phyloP scores from a whole-genome alignment of 2,329 filamentous ascomycete genomes.

The Pseudogymnoascus sp. region DNA sequence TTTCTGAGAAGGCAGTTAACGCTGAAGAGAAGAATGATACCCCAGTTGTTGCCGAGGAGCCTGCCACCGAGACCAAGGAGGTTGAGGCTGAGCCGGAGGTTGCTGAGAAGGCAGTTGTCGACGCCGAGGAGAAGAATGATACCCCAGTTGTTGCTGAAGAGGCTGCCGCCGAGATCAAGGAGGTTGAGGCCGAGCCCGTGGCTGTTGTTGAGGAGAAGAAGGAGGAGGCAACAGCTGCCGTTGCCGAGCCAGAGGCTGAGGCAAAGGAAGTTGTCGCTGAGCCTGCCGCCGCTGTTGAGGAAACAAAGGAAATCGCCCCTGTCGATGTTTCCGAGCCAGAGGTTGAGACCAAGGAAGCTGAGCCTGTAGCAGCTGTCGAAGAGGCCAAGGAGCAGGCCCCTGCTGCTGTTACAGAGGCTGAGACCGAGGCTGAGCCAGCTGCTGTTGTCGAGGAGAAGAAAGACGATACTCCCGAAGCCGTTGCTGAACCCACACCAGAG shows the following conservation, averaged over 20 bases:
- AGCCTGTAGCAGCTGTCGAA: background rate
- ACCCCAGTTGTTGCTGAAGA: background rate
- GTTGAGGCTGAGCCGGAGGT: background rate
- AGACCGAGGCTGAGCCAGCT: background rate
- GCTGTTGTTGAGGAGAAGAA: background rate
- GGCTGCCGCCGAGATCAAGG: background rate
- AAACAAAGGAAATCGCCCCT: background rate
- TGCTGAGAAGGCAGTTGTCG: background rate
- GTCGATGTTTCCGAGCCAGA: background rate
- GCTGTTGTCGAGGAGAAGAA: background rate
- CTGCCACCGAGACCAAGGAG: background rate
- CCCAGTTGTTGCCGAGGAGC: background rate
- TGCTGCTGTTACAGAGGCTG: background rate
- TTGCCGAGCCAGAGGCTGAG: background rate
- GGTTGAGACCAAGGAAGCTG: background rate
- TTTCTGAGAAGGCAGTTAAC: background rate
- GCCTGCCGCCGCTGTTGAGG: background rate
- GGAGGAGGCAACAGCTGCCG: background rate
- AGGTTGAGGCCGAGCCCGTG: background rate
- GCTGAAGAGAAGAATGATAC: background rate
- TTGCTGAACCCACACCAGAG: background rate
- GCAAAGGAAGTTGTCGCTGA: background rate
- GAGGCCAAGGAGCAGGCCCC: background rate
- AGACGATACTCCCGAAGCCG: background rate
- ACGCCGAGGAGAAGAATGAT: background rate